Base-by-base conservation (phyloP, 345 rosid genomes). In the Dipteronia dyeriana region DNA sequence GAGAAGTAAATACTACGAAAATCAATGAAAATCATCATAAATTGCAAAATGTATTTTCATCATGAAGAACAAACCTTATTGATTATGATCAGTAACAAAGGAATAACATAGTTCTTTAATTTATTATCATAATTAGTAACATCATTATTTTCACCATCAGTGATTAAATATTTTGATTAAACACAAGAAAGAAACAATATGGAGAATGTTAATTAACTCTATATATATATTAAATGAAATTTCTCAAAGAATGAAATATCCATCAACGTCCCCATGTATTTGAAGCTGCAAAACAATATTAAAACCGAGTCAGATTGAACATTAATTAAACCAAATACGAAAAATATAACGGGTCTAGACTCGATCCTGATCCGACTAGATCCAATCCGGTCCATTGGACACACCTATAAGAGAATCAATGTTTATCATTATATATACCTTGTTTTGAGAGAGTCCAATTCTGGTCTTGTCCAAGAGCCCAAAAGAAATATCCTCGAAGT, bases 401-500 rank as follows among this genome's bases (percentile, higher is more conserved):
- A 41, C 45, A 10, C 0, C 45, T 41, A 41, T 41, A 10, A 41
- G 0, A 41, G 45, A 41, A 41, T 41, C 45, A 41, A 7, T 8
- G 59, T n/a, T 53, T 12, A 12, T 53, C 3, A 63, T 62, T 7
- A 23, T 1, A 1, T 68, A 8, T 64, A 79, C 70, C 84, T 76
- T 69, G 51, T 51, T 14, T 53, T 0, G 82, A 78, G 38, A 85
- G 56, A 10, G 69, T 67, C 80, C 84, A 79, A 7, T 76, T 38
- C 31, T 60, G 29, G 64, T 86, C 90, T 43, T 65, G 80, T 34
- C 86, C 85, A 10, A 88, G 68, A 34, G 88, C 91, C 83, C 84
- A 82, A 45, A 85, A 86, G 78, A 86, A 84, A 54, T 80, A 87
- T 4, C 92, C 91, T 26, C 79, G 67, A 66, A 84, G 64, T 74